phyloP scores from a whole-genome alignment of 2,329 filamentous ascomycete genomes.

The Calonectria pauciramosa region DNA sequence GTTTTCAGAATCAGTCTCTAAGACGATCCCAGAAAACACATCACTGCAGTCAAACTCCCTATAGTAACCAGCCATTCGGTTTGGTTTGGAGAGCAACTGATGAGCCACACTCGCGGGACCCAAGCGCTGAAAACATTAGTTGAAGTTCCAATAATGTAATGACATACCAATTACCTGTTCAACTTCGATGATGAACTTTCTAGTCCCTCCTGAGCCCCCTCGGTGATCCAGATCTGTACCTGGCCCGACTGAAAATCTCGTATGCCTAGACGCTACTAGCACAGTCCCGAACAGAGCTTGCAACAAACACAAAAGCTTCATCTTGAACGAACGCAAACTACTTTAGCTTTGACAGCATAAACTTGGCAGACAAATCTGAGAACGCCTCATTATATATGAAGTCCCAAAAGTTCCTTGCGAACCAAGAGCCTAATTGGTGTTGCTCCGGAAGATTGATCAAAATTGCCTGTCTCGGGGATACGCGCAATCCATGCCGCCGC shows the following conservation, averaged over 20 bases:
- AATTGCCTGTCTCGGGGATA: slow-evolving; percentile 35
- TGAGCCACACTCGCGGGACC: slow-evolving; percentile 35
- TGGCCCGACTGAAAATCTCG: slow-evolving; percentile 13
- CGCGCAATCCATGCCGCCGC: slow-evolving; percentile 34
- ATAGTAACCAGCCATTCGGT: slow-evolving; percentile 36
- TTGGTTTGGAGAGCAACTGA: slow-evolving; percentile 38
- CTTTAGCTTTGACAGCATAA: background rate
- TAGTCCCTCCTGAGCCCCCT: slow-evolving; percentile 25
- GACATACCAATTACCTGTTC: slow-evolving; percentile 37
- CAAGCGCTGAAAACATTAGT: slow-evolving; percentile 36
- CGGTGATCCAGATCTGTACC: slow-evolving; percentile 4
- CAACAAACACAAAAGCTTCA: slow-evolving; percentile 37
- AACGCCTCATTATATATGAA: slow-evolving; percentile 6
- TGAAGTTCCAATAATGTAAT: background rate
- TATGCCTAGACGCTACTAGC: slow-evolving; percentile 24
- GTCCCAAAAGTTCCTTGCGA: background rate
- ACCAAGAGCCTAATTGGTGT: slow-evolving; percentile 22
- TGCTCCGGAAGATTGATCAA: slow-evolving; percentile 41
- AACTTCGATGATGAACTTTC: slow-evolving; percentile 46
- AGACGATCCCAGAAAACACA: slow-evolving; percentile 51
- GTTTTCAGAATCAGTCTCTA: slow-evolving; percentile 51
- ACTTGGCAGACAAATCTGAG: background rate
- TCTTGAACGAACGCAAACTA: slow-evolving; percentile 10
- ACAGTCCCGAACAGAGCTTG: slow-evolving; percentile 26
- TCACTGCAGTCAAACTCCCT: slow-evolving; percentile 52